These are phyloP conservation scores for Penicillium antarcticum DNA, from an alignment of 495 filamentous ascomycete species.

Conservation along the genomic window DNA sequence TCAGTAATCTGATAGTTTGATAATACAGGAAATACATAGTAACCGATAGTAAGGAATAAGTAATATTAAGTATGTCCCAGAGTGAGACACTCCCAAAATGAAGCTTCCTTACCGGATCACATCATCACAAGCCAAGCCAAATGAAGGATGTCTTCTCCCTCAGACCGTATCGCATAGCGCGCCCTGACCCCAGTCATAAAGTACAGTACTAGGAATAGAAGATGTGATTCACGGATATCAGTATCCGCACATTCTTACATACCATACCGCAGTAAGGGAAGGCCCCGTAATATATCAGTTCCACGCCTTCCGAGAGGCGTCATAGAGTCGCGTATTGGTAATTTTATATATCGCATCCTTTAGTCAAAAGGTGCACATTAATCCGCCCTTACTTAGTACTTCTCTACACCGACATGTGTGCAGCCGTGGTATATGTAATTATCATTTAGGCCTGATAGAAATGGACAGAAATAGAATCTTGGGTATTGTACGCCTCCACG, in stretches of 20 bases:
- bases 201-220: too few relatives aligned
- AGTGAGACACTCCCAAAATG: background rate
- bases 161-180: background rate
- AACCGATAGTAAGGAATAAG: background rate
- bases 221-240: too few relatives aligned
- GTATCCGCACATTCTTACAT: background rate
- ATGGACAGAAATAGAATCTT: background rate
- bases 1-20: too few relatives aligned
- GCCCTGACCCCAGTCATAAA: background rate
- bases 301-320: slow-evolving; percentile 22
- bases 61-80: background rate
- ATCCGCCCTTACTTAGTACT: too few relatives aligned
- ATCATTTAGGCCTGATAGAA: background rate
- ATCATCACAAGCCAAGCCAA: slow-evolving; percentile 6
- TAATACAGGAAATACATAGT: too few relatives aligned
- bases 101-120: slow-evolving; percentile 1
- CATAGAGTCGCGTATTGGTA: slow-evolving; percentile 16
- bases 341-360: background rate
- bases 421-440: background rate
- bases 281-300: slow-evolving; percentile 19
- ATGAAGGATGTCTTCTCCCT: background rate
- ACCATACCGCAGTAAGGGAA: slow-evolving; percentile 4
- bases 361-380: too few relatives aligned
- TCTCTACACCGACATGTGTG: background rate
- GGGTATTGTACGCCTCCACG: background rate